These are phyloP conservation scores for Leishmania tropica DNA, from an alignment of 208 protist genomes.

Conservation along the genomic window DNA sequence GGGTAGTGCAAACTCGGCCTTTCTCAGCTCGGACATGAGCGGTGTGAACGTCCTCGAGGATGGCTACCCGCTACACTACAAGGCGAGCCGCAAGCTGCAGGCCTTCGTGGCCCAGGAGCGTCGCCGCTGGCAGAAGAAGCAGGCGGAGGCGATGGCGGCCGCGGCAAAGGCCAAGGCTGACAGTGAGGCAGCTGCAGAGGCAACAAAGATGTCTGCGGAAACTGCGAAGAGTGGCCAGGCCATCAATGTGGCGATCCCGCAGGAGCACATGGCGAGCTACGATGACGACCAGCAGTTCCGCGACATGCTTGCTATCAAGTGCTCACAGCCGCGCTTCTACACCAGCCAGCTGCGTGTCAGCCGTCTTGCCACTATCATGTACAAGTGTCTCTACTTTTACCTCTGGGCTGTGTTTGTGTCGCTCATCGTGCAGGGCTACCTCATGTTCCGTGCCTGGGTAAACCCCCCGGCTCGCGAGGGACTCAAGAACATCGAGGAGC, in stretches of 20 bases:
- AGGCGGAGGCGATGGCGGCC: conserved; percentile 32
- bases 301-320: conserved; percentile 83
- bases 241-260: conserved; percentile 24
- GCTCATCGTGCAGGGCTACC: conserved; percentile 78
- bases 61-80: conserved; percentile 88
- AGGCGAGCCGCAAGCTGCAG: conserved; percentile 75
- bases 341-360: conserved; percentile 69
- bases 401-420: conserved; percentile 80
- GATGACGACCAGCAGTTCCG: conserved; percentile 79
- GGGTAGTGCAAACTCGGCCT: conserved; percentile 36
- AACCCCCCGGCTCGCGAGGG: conserved; percentile 84
- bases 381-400: conserved; percentile 88
- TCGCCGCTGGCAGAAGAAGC: conserved; percentile 46
- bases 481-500: conserved; percentile 76
- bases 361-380: conserved; percentile 53
- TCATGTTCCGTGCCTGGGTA: conserved; percentile 84
- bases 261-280: conserved; percentile 31
- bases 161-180: conserved; percentile 19
- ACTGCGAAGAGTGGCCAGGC: conserved; percentile 3
- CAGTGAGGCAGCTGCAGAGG: conserved; percentile 10
- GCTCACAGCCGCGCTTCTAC: conserved; percentile 79
- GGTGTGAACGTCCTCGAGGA: conserved; percentile 86
- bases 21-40: conserved; percentile 70
- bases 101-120: conserved; percentile 66
- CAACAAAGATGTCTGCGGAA: conserved; percentile 10